A percentile compares a stretch with the other conserved stretches of the same genome.
Conservation (phyloP, 2,329 filamentous ascomycete genomes). For the Fusarium sp. region DNA sequence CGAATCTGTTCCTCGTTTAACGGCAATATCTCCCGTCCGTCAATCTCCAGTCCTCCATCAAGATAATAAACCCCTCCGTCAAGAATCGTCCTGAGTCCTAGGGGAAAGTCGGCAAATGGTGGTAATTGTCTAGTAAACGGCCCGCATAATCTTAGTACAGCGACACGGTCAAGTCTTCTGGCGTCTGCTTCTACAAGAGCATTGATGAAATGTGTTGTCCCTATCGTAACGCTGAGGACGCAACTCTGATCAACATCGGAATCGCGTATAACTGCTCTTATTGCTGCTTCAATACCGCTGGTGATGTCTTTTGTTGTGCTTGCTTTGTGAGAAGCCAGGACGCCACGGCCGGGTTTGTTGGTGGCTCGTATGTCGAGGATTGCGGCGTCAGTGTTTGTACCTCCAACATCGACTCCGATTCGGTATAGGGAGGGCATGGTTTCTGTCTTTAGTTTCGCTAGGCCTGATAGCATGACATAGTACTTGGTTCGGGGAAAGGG, state of each 20-base stretch:
- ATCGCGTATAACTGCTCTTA: slow-evolving; percentile 55
- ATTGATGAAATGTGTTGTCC: slow-evolving; percentile 64
- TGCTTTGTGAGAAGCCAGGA: slow-evolving; percentile 61
- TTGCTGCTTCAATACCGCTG: slow-evolving; percentile 60
- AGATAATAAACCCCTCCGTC: slow-evolving; percentile 57
- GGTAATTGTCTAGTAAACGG: slow-evolving; percentile 58
- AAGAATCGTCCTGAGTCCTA: slow-evolving; percentile 54
- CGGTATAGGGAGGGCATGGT: slow-evolving; percentile 56
- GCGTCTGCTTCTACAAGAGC: slow-evolving; percentile 60
- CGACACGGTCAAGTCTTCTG: slow-evolving; percentile 57
- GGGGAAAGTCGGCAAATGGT: slow-evolving; percentile 60
- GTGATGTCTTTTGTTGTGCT: slow-evolving; percentile 63
- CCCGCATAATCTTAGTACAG: slow-evolving; percentile 59
- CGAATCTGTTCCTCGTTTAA: slow-evolving; percentile 55
- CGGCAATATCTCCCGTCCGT: slow-evolving; percentile 58
- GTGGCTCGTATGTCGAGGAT: slow-evolving; percentile 56
- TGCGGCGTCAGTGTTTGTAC: slow-evolving; percentile 58
- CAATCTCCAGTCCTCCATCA: slow-evolving; percentile 61
- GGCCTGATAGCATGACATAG: slow-evolving; percentile 16
- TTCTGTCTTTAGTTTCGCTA: neutral
- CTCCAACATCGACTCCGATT: slow-evolving; percentile 58
- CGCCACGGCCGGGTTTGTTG: slow-evolving; percentile 52
- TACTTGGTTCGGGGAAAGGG: neutral
- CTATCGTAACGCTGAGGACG: slow-evolving; percentile 62
- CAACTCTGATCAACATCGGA: slow-evolving; percentile 53